Evolutionary conservation across 805 yeast species (phyloP), one percentile per base, ranked within the genome.

Genomic region (Saturnispora sekii): DNA sequence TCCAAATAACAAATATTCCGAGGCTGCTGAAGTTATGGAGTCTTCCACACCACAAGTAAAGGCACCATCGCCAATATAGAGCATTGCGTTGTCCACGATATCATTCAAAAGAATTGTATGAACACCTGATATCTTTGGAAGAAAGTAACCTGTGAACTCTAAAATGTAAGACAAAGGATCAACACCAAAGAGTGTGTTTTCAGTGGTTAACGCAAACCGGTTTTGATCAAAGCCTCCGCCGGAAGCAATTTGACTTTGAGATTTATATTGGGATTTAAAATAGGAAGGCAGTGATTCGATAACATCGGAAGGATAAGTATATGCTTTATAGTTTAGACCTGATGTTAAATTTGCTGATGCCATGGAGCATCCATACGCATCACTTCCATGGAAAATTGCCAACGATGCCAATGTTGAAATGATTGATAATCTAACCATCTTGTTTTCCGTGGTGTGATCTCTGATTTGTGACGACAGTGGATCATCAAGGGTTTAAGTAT

Each of bases 11-110:
- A 38, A 14, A 28, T 38, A 38, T 16, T 18, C 14, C 11, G 11
- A 11, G 12, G 15, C 26, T 16, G 16, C 12, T 14, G 41, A 18
- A 31, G 30, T 17, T 6, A 30, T 9, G 8, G 21, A 8, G 8
- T 29, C 16, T 38, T 38, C 41, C 16, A 8, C 61, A 33, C 67
- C 61, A 52, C 74, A 69, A 14, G 54, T 55, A 29, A 68, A 58
- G 8, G 63, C 63, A 40, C 50, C 53, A 9, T 58, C 59, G 38
- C 66, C 66, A 32, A 61, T 46, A 40, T 53, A 56, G 33, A 67
- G 59, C 50, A 57, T 57, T 16, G 54, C 62, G 26, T 53, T 52
- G 50, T 65, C 68, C 50, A 63, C 66, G 15, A 56, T 56, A 17
- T 43, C 34, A 7, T 39, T 34, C 8, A 62, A 43, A 16, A 37